Percentiles rank a stretch among this genome's conserved stretches.
Evolutionary conservation across 2,329 filamentous ascomycete genomes (phyloP).

Genomic region (Camillea tinctor): DNA sequence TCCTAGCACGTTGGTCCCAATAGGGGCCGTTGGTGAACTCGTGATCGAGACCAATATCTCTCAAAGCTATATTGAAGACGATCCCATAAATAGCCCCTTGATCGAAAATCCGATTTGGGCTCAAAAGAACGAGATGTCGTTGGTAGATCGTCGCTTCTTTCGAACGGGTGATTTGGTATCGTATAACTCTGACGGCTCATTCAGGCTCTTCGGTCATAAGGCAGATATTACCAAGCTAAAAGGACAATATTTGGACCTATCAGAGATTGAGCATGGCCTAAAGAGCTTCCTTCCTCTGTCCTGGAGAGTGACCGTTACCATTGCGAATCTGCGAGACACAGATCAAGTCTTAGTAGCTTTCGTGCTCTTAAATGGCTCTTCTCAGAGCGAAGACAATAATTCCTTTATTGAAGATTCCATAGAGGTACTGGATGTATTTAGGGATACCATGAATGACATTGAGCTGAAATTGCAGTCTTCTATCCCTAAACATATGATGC

Average conservation of each 20-base stretch:
- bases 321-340: background rate
- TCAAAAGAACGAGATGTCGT: background rate
- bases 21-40: slow-evolving; percentile 4
- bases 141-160: background rate
- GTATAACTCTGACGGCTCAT: background rate
- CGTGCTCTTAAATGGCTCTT: background rate
- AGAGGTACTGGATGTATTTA: background rate
- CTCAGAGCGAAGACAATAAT: background rate
- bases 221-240: background rate
- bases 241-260: background rate
- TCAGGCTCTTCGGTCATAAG: background rate
- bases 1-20: background rate
- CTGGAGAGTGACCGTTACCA: slow-evolving; percentile 25
- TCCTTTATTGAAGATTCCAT: background rate
- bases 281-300: slow-evolving; percentile 56
- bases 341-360: background rate
- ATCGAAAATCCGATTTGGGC: background rate
- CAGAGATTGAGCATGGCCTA: slow-evolving; percentile 56
- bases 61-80: background rate
- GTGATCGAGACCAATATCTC: background rate
- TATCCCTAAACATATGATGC: slow-evolving; percentile 42
- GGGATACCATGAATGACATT: background rate
- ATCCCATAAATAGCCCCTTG: background rate
- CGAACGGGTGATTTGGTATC: background rate
- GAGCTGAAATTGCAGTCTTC: background rate